Evolutionary conservation across 805 yeast species (phyloP).

Genomic region (Nakazawaea ernobii): DNA sequence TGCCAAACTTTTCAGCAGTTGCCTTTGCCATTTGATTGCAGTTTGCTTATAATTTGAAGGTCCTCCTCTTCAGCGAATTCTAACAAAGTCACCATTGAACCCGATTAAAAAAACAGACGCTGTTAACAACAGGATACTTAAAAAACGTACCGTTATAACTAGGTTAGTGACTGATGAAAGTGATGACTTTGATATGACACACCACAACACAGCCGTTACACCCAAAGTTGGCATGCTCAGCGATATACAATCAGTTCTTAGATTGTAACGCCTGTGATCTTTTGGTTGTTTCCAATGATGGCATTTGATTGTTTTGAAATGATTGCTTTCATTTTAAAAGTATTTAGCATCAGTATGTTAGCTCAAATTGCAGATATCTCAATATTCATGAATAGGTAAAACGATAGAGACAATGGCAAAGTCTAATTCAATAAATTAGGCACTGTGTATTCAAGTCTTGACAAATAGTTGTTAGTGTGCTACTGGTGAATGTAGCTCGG

Average conservation of each 20-base stretch:
- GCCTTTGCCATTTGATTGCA: conserved; percentile 28
- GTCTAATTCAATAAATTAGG: conserved; percentile 39
- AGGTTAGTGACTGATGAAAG: conserved; percentile 60
- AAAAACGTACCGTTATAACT: conserved; percentile 56
- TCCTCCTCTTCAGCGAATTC: conserved; percentile 22
- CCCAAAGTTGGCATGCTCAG: conserved; percentile 63
- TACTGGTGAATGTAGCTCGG: conserved; percentile 49
- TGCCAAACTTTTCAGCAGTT: conserved; percentile 46
- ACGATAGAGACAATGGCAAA: conserved; percentile 53
- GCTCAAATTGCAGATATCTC: conserved; percentile 64
- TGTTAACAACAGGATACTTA: conserved; percentile 61
- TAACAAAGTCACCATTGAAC: conserved; percentile 44
- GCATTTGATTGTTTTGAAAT: conserved; percentile 76
- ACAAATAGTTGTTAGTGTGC: conserved; percentile 72
- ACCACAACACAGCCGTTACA: conserved; percentile 53
- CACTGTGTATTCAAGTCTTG: conserved; percentile 52
- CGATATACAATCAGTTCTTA: conserved; percentile 57
- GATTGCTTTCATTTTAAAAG: conserved; percentile 60
- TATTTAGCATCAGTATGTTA: conserved; percentile 72
- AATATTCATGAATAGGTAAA: conserved; percentile 52
- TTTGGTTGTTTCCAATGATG: conserved; percentile 86
- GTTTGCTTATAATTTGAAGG: not conserved
- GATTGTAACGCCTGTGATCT: conserved; percentile 48
- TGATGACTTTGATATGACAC: conserved; percentile 41
- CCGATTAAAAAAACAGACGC: conserved; percentile 52